phyloP scores from a whole-genome alignment of 2,329 filamentous ascomycete species.

The Xylariomycetidae sp. region DNA sequence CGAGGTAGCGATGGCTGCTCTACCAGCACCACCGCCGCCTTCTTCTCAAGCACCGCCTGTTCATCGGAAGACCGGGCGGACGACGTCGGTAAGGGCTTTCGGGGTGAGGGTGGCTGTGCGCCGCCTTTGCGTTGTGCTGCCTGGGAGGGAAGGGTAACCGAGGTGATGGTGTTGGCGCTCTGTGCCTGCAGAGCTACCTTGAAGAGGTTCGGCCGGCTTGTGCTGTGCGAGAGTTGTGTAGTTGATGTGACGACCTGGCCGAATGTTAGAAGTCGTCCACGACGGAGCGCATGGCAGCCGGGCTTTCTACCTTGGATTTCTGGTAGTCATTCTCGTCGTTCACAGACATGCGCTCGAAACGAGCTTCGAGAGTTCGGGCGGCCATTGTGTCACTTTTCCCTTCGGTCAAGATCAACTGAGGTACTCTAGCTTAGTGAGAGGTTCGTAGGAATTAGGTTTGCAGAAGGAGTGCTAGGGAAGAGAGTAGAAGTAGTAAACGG shows the following conservation, averaged over 20 bases:
- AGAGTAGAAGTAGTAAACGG: too few species aligned
- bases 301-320: slow-evolving; percentile 66
- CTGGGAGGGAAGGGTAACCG: slow-evolving; percentile 64
- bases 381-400: slow-evolving; percentile 49
- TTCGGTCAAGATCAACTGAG: too few species aligned
- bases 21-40: slow-evolving; percentile 45
- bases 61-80: slow-evolving; percentile 41
- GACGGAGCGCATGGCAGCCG: slow-evolving; percentile 22
- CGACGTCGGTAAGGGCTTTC: slow-evolving; percentile 42
- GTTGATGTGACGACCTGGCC: slow-evolving; percentile 38
- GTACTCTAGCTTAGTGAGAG: too few species aligned
- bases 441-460: too few species aligned
- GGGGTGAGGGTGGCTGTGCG: slow-evolving; percentile 43
- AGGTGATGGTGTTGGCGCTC: slow-evolving; percentile 56
- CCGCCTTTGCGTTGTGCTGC: slow-evolving; percentile 47
- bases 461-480: too few species aligned
- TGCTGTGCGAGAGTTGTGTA: slow-evolving; percentile 42
- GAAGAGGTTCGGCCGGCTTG: slow-evolving; percentile 72
- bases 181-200: slow-evolving; percentile 80
- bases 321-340: slow-evolving; percentile 82
- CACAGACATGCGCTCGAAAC: slow-evolving; percentile 84
- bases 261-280: slow-evolving; percentile 28
- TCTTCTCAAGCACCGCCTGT: slow-evolving; percentile 40
- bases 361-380: slow-evolving; percentile 72
- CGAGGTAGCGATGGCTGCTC: slow-evolving; percentile 53